These are phyloP conservation scores for Draba incana DNA, from an alignment of 345 rosid species.

Conservation along the genomic window DNA sequence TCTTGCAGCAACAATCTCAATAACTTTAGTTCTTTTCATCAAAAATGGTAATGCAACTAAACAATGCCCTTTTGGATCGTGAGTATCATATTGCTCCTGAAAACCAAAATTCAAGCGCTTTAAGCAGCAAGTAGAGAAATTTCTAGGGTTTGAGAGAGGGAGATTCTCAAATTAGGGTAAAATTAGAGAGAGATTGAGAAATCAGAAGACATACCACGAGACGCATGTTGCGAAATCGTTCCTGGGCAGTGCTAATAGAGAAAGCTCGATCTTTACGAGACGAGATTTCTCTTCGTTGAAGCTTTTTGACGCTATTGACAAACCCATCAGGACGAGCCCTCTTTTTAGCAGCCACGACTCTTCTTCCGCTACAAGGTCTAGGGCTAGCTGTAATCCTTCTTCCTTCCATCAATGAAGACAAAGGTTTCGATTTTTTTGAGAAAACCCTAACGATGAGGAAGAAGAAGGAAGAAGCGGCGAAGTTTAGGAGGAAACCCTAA, in stretches of 20 bases:
- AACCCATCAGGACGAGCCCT: slow-evolving; percentile 62
- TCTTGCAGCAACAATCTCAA: slow-evolving; percentile 94
- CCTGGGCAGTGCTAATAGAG: slow-evolving; percentile 63
- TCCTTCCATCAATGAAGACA: slow-evolving; percentile 54
- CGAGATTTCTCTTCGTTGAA: slow-evolving; percentile 72
- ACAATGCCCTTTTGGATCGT: slow-evolving; percentile 88
- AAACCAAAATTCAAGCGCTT: background rate
- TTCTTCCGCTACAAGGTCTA: slow-evolving; percentile 76
- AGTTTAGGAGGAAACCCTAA: slow-evolving; percentile 14
- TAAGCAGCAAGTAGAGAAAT: background rate
- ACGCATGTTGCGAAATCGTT: slow-evolving; percentile 73
- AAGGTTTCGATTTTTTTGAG: background rate
- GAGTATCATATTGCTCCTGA: slow-evolving; percentile 95
- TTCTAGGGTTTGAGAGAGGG: slow-evolving; percentile 34
- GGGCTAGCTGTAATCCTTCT: slow-evolving; percentile 81
- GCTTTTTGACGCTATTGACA: slow-evolving; percentile 74
- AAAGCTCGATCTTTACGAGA: slow-evolving; percentile 67
- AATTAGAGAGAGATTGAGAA: background rate
- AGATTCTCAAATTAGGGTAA: slow-evolving; percentile 13
- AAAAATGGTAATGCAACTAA: slow-evolving; percentile 81
- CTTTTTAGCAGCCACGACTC: slow-evolving; percentile 60
- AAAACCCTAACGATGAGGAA: slow-evolving; percentile 34
- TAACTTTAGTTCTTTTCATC: slow-evolving; percentile 87
- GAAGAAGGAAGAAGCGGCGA: slow-evolving; percentile 20
- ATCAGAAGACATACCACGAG: slow-evolving; percentile 47